Evolutionary conservation across 306 rosid genomes (phyloP).

Genomic region (Macrotyloma uniflorum): DNA sequence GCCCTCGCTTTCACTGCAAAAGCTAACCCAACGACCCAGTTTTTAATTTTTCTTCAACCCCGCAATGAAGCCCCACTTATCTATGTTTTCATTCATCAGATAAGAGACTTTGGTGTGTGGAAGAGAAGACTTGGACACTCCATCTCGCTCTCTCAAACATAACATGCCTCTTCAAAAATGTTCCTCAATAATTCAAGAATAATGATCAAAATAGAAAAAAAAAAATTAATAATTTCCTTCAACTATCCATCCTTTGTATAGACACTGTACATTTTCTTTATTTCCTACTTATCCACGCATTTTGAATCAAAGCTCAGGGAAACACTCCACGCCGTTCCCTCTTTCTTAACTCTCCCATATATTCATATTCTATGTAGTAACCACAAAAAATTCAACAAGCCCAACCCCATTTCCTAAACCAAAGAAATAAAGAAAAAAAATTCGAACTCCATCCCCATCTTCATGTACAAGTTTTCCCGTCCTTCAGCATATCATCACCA

Average conservation of each 20-base stretch:
- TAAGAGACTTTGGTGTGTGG: slow-evolving; percentile 4
- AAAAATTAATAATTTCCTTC: slow-evolving; percentile 7
- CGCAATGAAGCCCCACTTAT: slow-evolving; percentile 29
- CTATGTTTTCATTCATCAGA: slow-evolving; percentile 15
- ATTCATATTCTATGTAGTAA: slow-evolving; percentile 53
- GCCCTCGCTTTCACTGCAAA: slow-evolving; percentile 52
- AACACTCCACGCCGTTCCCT: slow-evolving; percentile 55
- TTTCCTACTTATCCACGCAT: slow-evolving; percentile 50
- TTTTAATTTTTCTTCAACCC: slow-evolving; percentile 23
- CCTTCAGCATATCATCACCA: slow-evolving; percentile 31
- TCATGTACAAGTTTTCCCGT: slow-evolving; percentile 53
- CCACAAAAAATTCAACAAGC: slow-evolving; percentile 51
- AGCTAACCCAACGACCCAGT: slow-evolving; percentile 39
- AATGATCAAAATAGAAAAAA: not conserved
- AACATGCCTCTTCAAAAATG: slow-evolving; percentile 21
- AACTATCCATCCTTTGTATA: slow-evolving; percentile 47
- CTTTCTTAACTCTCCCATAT: slow-evolving; percentile 49
- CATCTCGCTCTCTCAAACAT: not conserved
- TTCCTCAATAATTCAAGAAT: slow-evolving; percentile 12
- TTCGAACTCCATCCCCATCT: slow-evolving; percentile 29
- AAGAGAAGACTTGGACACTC: not conserved
- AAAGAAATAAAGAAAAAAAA: not conserved
- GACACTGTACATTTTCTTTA: slow-evolving; percentile 70
- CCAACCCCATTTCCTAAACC: slow-evolving; percentile 29
- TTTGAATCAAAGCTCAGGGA: slow-evolving; percentile 52